These are phyloP conservation scores for Francoa sonchifolia DNA, from an alignment of 441 rosid species.

Conservation along the genomic window DNA sequence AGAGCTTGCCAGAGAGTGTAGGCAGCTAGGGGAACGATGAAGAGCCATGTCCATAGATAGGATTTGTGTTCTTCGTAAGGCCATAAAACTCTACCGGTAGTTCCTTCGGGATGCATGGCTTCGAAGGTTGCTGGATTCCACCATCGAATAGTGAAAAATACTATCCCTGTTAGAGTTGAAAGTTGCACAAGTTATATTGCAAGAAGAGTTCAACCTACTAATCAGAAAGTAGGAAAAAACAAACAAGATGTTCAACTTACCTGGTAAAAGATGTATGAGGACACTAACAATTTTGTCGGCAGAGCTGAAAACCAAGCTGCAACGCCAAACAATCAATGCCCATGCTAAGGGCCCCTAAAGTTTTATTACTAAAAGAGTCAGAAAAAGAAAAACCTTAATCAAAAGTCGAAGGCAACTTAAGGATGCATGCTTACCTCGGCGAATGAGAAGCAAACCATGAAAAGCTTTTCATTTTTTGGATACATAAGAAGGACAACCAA, in stretches of 20 bases:
- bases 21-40: constrained; percentile 67
- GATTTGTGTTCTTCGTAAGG: constrained; percentile 78
- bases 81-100: constrained; percentile 51
- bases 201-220: too few relatives aligned
- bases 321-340: constrained; percentile 96
- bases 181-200: too few relatives aligned
- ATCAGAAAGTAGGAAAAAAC: background rate
- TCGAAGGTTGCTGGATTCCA: constrained; percentile 87
- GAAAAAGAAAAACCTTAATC: constrained; percentile 3
- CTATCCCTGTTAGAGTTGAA: constrained; percentile 43
- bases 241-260: constrained; percentile 27
- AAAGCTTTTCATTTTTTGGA: constrained; percentile 77
- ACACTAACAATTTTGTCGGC: constrained; percentile 85
- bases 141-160: constrained; percentile 93
- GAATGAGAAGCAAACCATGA: constrained; percentile 95
- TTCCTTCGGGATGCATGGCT: constrained; percentile 86
- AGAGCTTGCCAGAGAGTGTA: constrained; percentile 85
- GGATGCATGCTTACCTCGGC: constrained; percentile 55
- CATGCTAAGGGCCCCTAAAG: constrained; percentile 90
- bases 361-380: constrained; percentile 9
- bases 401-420: constrained; percentile 7
- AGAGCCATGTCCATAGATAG: constrained; percentile 78
- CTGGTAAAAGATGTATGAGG: constrained; percentile 92
- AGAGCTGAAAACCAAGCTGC: constrained; percentile 93
- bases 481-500: constrained; percentile 71